Conservation (phyloP, 768 basidiomycete species). For the Amanita brunnescens region DNA sequence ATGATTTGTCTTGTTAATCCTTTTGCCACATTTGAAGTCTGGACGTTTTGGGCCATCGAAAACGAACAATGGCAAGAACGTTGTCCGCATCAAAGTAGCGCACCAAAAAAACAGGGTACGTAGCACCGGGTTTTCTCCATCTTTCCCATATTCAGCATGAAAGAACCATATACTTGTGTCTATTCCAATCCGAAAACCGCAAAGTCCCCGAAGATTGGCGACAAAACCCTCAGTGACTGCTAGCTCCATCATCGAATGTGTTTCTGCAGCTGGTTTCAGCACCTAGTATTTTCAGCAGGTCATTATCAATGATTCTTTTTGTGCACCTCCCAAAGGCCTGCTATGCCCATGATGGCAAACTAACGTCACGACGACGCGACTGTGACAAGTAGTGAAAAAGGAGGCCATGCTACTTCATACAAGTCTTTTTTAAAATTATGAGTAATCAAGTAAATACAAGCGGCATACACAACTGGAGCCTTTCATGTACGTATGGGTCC, state of each 20-base stretch:
- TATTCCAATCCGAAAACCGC: conserved; percentile 79
- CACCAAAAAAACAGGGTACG: conserved; percentile 81
- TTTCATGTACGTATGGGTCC: too few relatives aligned
- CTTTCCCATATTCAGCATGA: conserved; percentile 63
- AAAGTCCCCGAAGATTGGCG: conserved; percentile 48
- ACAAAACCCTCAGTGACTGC: conserved; percentile 70
- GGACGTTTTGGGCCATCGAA: conserved; percentile 89
- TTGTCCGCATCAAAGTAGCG: conserved; percentile 63
- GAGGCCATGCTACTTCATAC: too few relatives aligned
- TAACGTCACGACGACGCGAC: conserved; percentile 4
- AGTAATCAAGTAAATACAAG: too few relatives aligned
- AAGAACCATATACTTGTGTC: conserved; percentile 86
- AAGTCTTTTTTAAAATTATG: too few relatives aligned
- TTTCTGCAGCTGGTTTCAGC: conserved; percentile 47
- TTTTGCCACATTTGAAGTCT: conserved; percentile 71
- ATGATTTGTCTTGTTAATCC: conserved; percentile 49
- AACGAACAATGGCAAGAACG: conserved; percentile 83
- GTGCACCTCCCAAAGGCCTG: conserved; percentile 37
- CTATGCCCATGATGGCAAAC: conserved; percentile 23
- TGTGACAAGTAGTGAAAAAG: too few relatives aligned
- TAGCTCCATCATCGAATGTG: conserved; percentile 69
- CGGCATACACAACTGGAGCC: too few relatives aligned
- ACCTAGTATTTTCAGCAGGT: neutral
- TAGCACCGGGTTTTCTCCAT: conserved; percentile 84
- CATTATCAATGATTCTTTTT: neutral